Conservation (phyloP, 805 yeast species). For the Starmerella powellii region DNA sequence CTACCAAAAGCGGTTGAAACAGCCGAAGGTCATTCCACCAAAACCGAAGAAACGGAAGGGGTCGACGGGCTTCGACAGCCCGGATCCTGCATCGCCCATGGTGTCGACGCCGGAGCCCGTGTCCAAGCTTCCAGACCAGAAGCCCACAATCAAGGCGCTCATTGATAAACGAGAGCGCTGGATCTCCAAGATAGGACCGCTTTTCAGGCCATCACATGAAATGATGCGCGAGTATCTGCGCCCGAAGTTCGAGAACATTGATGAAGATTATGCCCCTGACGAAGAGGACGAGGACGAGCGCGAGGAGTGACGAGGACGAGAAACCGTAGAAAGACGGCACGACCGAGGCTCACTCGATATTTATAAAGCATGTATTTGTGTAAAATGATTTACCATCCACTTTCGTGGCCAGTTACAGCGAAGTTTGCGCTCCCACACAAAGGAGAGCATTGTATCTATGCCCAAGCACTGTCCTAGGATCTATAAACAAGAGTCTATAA, state of each 20-base stretch:
- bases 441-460: too few relatives aligned
- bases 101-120: conserved; percentile 3
- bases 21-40: conserved; percentile 37
- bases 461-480: too few relatives aligned
- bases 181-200: conserved; percentile 80
- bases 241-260: conserved; percentile 43
- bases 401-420: too few relatives aligned
- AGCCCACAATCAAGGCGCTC: conserved; percentile 63
- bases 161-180: conserved; percentile 79
- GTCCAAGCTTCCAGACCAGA: conserved; percentile 46
- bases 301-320: conserved; percentile 7
- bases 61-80: conserved; percentile 10
- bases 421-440: too few relatives aligned
- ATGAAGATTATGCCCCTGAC: conserved; percentile 33
- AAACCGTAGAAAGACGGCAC: too few relatives aligned
- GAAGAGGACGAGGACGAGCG: conserved; percentile 21
- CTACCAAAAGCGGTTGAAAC: conserved; percentile 68
- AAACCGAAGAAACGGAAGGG: conserved; percentile 39
- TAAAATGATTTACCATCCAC: too few relatives aligned
- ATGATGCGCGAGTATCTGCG: conserved; percentile 68
- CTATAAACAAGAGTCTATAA: too few relatives aligned
- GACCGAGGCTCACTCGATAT: too few relatives aligned
- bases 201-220: conserved; percentile 52
- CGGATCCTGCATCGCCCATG: conserved; percentile 1
- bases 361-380: background rate